Evolutionary conservation across 345 rosid genomes (phyloP), one percentile per base, ranked within the genome.

Genomic region (Gynandropsis gynandra): DNA sequence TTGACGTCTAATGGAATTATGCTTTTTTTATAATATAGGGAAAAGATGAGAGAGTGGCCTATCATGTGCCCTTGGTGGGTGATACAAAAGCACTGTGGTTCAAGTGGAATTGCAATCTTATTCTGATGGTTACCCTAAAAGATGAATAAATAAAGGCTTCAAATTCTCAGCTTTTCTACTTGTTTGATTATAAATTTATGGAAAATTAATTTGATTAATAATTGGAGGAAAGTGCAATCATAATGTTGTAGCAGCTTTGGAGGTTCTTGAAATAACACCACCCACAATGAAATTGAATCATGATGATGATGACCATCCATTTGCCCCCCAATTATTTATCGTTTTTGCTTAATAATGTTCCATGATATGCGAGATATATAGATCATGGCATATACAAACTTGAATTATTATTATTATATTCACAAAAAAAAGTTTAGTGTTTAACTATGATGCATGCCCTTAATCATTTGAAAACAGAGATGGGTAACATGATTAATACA

Each of bases 1-100:
- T 24, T 24, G 29, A 24, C 29, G 29, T 24, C 29, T 24, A 24
- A 24, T 24, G 5, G 29, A 24, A 24, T 24, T 24, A 24, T 24
- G 29, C 29, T 24, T 24, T 24, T 2, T 2, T 2, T 24, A 24
- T 24, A 2, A 2, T 24, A n/a, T 36, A 5, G 29, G 29, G 5
- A 24, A 24, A 24, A 24, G 29, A 24, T 5, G 53, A 59, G 19
- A 46, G 59, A 65, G 61, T 66, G 70, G 70, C 46, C 70, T 59
- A 24, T 66, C 70, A 66, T 66, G 61, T 66, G 70, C 70, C 63
- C 47, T 66, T 53, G 47, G 70, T 66, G 70, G 61, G 70, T 66
- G 27, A 66, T 66, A 46, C 50, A 59, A 37, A 58, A 66, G 53
- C 65, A 52, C 15, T 37, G 59, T 47, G 34, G 56, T 41, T 54